phyloP scores from a whole-genome alignment of 116 monocot genomes.

The Zostera marina region DNA sequence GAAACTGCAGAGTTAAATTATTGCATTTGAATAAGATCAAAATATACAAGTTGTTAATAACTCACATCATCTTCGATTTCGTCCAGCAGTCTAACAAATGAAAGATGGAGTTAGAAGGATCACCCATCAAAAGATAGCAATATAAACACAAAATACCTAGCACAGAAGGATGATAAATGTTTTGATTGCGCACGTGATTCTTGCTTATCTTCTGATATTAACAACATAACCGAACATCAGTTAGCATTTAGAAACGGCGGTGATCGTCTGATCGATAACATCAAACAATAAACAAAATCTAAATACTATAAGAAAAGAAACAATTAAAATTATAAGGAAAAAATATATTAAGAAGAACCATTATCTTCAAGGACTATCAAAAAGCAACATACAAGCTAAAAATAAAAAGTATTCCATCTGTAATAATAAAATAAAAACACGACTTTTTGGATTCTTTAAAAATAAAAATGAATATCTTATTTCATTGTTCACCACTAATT shows the following conservation, averaged over 20 bases:
- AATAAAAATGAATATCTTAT: no score
- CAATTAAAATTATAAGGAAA: no score
- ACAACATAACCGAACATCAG: not conserved
- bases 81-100: constrained; percentile 18
- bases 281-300: no score
- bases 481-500: no score
- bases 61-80: constrained; percentile 36
- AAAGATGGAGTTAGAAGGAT: not conserved
- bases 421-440: no score
- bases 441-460: no score
- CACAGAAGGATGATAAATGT: constrained; percentile 72
- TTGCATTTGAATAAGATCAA: not conserved
- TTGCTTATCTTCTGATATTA: constrained; percentile 49
- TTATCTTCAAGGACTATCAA: no score
- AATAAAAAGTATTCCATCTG: no score
- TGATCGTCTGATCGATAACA: no score
- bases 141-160: constrained; percentile 30
- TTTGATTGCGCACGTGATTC: constrained; percentile 78
- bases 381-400: no score
- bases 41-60: not conserved
- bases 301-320: no score
- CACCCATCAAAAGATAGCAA: not conserved
- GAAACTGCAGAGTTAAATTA: not conserved
- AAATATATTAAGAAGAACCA: no score
- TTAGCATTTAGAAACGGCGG: not conserved